Conservation (phyloP, 805 yeast species). For the Saturnispora sanitii region DNA sequence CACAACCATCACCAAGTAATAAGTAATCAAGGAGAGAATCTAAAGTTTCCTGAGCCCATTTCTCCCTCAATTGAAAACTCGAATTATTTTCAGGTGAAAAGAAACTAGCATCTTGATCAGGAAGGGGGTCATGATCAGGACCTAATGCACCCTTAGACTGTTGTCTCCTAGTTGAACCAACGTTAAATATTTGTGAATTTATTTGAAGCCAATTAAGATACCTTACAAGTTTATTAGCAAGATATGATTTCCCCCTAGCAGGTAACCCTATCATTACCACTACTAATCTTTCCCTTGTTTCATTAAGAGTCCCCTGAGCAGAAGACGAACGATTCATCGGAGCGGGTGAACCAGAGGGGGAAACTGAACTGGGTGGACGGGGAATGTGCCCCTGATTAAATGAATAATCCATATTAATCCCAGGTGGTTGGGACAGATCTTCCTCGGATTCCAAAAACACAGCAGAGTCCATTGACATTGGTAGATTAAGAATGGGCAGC, state of each 20-base stretch:
- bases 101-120: constrained; percentile 74
- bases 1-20: constrained; percentile 73
- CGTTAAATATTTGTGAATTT: constrained; percentile 83
- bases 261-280: constrained; percentile 96
- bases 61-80: constrained; percentile 62
- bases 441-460: constrained; percentile 1
- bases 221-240: constrained; percentile 82
- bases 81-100: constrained; percentile 71
- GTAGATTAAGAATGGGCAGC: background rate
- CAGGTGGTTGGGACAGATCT: background rate
- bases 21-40: constrained; percentile 77
- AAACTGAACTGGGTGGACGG: too few relatives aligned
- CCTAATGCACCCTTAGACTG: constrained; percentile 53
- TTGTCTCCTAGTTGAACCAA: constrained; percentile 83
- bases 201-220: constrained; percentile 93
- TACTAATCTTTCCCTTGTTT: constrained; percentile 61
- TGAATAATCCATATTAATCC: constrained; percentile 4
- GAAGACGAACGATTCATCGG: constrained; percentile 57
- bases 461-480: constrained; percentile 1
- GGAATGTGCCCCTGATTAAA: constrained; percentile 1
- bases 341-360: background rate
- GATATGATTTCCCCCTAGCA: constrained; percentile 89
- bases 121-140: constrained; percentile 58
- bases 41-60: constrained; percentile 94
- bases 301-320: constrained; percentile 60